A percentile compares a stretch with the other conserved stretches of the same genome.
phyloP scores from a whole-genome alignment of 2,329 filamentous ascomycete species.

The Cladophialophora chaetospira region DNA sequence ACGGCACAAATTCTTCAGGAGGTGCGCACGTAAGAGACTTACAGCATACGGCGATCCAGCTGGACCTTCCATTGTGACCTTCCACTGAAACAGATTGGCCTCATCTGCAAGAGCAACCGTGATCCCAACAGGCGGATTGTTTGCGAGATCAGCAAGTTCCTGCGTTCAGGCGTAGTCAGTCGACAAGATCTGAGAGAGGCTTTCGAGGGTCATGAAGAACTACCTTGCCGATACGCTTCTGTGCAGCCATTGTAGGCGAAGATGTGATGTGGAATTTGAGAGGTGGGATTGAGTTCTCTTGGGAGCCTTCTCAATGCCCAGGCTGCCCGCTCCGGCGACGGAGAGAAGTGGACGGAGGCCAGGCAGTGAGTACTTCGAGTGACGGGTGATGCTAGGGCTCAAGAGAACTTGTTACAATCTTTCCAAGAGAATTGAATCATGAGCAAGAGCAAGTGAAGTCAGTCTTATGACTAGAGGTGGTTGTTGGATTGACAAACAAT shows the following conservation, averaged over 20 bases:
- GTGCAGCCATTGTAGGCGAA: conserved; percentile 33
- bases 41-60: conserved; percentile 66
- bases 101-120: conserved; percentile 61
- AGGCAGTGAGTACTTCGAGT: conserved; percentile 3
- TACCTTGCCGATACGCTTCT: conserved; percentile 53
- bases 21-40: conserved; percentile 35
- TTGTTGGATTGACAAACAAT: background rate
- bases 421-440: background rate
- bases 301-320: background rate
- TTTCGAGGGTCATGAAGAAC: background rate
- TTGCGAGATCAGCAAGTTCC: conserved; percentile 63
- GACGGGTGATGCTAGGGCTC: background rate
- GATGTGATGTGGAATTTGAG: background rate
- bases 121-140: conserved; percentile 59
- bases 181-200: background rate
- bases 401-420: background rate
- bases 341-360: background rate
- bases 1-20: background rate
- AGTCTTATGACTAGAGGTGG: background rate
- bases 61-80: conserved; percentile 67
- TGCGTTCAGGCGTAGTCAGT: conserved; percentile 35
- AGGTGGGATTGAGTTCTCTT: background rate
- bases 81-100: conserved; percentile 68
- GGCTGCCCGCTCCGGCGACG: background rate
- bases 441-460: background rate